Percentiles rank a stretch among this genome's conserved stretches.
These are phyloP conservation scores for Botryotinia narcissicola DNA, from an alignment of 2,329 filamentous ascomycete genomes.

Conservation along the genomic window DNA sequence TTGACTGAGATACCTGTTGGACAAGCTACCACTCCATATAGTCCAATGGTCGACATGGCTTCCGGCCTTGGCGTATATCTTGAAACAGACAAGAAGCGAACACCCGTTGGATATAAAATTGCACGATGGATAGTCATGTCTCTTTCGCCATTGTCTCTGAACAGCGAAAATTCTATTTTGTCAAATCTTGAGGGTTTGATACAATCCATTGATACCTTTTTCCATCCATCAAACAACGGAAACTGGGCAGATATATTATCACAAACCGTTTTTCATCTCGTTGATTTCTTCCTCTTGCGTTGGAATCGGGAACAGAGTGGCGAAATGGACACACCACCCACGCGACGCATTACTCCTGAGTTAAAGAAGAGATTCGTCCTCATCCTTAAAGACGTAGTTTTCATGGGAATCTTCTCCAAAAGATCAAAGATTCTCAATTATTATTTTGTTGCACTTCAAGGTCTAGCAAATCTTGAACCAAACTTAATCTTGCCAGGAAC, in stretches of 20 bases:
- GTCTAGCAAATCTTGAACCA: conserved; percentile 85
- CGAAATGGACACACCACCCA: conserved; percentile 81
- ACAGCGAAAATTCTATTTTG: conserved; percentile 75
- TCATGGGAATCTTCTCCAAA: conserved; percentile 98
- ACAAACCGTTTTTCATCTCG: conserved; percentile 86
- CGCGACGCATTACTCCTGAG: conserved; percentile 74
- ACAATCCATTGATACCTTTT: conserved; percentile 96
- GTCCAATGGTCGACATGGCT: conserved; percentile 72
- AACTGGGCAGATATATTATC: conserved; percentile 86
- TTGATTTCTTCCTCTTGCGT: conserved; percentile 94
- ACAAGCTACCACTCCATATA: conserved; percentile 91
- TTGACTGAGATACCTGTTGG: conserved; percentile 94
- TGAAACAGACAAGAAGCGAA: conserved; percentile 90
- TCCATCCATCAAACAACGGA: conserved; percentile 95
- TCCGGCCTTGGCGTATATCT: conserved; percentile 82
- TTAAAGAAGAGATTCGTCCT: conserved; percentile 87
- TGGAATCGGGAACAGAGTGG: conserved; percentile 95
- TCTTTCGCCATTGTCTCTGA: conserved; percentile 77
- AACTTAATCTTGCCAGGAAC: conserved; percentile 89
- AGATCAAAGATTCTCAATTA: conserved; percentile 88
- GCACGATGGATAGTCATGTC: conserved; percentile 93
- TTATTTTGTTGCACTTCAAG: conserved; percentile 86
- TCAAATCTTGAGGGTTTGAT: conserved; percentile 86
- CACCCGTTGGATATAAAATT: conserved; percentile 87
- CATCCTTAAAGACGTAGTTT: conserved; percentile 85